Conservation (phyloP, 768 basidiomycete species). For the Lactarius akahatsu region DNA sequence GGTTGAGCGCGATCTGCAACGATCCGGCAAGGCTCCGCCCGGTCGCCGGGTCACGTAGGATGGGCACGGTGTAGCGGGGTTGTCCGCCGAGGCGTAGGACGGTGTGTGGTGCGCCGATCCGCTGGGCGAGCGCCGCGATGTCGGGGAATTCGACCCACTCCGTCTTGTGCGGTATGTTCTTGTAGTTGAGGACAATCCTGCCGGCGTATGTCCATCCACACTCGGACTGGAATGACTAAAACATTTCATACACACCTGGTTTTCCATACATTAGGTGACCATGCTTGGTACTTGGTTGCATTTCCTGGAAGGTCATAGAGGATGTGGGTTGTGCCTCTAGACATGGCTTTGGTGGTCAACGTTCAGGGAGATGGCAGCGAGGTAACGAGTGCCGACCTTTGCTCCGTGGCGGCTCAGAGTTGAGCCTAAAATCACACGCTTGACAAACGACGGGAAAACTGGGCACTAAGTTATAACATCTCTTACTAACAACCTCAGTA, state of each 20-base stretch:
- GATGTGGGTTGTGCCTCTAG: constrained; percentile 1
- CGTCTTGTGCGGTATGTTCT: constrained; percentile 45
- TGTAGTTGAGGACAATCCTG: constrained; percentile 43
- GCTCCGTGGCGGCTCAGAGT: neutral
- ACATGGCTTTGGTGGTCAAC: constrained; percentile 13
- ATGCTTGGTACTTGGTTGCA: constrained; percentile 26
- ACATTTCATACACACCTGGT: constrained; percentile 33
- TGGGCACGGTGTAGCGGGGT: constrained; percentile 45
- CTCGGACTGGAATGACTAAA: neutral
- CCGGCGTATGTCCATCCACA: neutral
- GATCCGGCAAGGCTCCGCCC: constrained; percentile 42
- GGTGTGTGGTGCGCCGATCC: constrained; percentile 42
- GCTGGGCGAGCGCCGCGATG: constrained; percentile 40
- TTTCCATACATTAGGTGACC: constrained; percentile 38
- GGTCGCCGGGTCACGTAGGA: constrained; percentile 46
- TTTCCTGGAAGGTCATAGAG: constrained; percentile 28
- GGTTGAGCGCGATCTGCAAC: constrained; percentile 45
- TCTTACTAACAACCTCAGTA: too few species aligned
- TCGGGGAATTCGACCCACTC: constrained; percentile 55
- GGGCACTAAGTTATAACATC: too few species aligned
- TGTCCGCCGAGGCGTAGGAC: constrained; percentile 35
- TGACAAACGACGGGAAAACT: too few species aligned
- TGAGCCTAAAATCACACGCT: neutral
- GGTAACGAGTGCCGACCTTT: neutral
- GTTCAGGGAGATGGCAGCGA: neutral